Percentiles rank a stretch among this genome's conserved stretches.
phyloP scores from a whole-genome alignment of 2,329 filamentous ascomycete genomes.

The Penicillium sumatraense region DNA sequence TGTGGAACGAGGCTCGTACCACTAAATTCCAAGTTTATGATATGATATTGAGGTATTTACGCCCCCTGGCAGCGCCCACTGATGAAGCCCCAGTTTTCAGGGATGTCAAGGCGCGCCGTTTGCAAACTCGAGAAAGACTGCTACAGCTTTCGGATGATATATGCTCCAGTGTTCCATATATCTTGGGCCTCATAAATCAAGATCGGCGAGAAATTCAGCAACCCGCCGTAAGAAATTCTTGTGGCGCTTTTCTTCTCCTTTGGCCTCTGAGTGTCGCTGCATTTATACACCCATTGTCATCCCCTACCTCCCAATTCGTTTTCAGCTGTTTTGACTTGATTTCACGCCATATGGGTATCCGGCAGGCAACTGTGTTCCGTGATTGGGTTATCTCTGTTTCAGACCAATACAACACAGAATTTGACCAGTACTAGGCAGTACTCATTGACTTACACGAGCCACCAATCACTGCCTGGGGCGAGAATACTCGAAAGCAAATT shows the following conservation, averaged over 20 bases:
- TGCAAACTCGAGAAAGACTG: background rate
- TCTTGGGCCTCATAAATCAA: background rate
- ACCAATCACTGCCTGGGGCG: no score
- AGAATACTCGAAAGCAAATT: background rate
- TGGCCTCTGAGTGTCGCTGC: constrained; percentile 6
- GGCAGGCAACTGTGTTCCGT: background rate
- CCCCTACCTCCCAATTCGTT: background rate
- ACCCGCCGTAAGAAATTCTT: background rate
- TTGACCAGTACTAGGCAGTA: no score
- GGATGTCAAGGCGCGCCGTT: background rate
- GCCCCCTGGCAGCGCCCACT: background rate
- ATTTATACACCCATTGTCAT: background rate
- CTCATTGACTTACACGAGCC: no score
- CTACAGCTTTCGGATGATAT: background rate
- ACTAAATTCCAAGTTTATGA: background rate
- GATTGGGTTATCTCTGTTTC: background rate
- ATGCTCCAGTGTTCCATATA: constrained; percentile 4
- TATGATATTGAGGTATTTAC: constrained; percentile 1
- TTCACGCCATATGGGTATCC: background rate
- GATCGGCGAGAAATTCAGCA: background rate
- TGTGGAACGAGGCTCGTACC: constrained; percentile 7
- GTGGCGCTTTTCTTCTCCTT: background rate
- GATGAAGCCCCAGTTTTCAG: background rate
- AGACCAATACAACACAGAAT: background rate
- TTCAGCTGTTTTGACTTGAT: constrained; percentile 1